Conservation (phyloP, 495 filamentous ascomycete species). For the Tuber aestivum region DNA sequence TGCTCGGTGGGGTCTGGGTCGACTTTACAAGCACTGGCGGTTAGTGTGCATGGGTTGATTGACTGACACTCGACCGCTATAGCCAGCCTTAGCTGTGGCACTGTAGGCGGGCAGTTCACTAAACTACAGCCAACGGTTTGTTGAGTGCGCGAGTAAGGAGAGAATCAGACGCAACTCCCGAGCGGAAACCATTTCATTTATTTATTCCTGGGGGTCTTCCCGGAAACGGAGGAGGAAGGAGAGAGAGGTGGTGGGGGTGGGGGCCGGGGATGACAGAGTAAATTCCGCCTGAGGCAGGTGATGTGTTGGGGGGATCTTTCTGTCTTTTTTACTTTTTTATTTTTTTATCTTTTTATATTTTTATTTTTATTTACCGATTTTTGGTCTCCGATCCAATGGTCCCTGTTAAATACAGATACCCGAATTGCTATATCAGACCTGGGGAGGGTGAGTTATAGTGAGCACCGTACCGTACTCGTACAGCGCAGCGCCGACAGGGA, state of each 20-base stretch:
- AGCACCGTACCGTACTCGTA: too few species aligned
- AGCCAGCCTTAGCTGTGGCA: neutral
- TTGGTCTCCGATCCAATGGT: neutral
- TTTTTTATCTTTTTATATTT: too few species aligned
- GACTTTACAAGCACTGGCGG: neutral
- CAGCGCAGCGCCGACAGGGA: too few species aligned
- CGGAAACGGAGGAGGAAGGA: neutral
- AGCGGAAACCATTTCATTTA: neutral
- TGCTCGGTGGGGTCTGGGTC: neutral
- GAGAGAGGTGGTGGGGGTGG: neutral
- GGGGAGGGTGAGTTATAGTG: neutral
- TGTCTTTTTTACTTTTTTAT: neutral
- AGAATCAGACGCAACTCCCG: conserved; percentile 1
- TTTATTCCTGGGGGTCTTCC: neutral
- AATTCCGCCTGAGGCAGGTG: neutral
- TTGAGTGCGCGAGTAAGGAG: neutral
- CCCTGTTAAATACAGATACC: neutral
- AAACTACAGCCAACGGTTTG: neutral
- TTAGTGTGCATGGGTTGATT: neutral
- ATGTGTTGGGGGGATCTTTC: neutral
- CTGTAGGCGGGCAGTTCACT: neutral
- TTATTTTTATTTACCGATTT: too few species aligned
- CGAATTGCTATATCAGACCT: neutral
- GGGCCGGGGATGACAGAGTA: neutral
- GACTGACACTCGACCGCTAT: neutral